Conservation (phyloP, 2,329 filamentous ascomycete genomes). For the Colletotrichum lindemuthianum region DNA sequence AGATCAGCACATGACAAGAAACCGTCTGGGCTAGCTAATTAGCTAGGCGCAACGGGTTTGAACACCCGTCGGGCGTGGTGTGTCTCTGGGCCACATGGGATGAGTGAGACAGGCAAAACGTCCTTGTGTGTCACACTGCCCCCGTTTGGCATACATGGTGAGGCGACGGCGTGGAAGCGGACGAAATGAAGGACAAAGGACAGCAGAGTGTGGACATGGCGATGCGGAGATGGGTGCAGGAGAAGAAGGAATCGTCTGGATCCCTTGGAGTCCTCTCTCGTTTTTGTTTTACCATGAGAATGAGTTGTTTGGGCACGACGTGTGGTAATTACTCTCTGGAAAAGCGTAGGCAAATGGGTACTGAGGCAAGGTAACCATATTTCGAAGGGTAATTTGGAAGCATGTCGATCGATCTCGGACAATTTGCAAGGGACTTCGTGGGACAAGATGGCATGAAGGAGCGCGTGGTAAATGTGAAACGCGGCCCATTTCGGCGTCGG, state of each 20-base stretch:
- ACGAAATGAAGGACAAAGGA: background rate
- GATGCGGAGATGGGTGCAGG: conserved; percentile 21
- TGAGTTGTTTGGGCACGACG: too few relatives aligned
- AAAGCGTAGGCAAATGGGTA: too few relatives aligned
- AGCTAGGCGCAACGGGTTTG: background rate
- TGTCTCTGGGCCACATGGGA: conserved; percentile 16
- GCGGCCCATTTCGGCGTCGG: conserved; percentile 30
- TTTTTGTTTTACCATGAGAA: conserved; percentile 3
- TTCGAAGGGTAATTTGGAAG: conserved; percentile 22
- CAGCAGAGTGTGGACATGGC: conserved; percentile 1
- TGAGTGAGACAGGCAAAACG: conserved; percentile 9
- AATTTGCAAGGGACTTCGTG: conserved; percentile 27
- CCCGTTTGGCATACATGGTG: background rate
- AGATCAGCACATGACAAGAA: background rate
- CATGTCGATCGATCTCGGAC: conserved; percentile 35
- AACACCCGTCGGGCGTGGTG: background rate
- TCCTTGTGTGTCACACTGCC: conserved; percentile 15
- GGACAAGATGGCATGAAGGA: conserved; percentile 32
- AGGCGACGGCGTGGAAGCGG: background rate
- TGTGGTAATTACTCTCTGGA: too few relatives aligned
- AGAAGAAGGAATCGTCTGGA: conserved; percentile 2
- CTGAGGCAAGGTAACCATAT: background rate
- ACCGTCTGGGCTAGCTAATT: background rate
- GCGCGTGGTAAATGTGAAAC: conserved; percentile 33
- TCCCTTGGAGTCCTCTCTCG: conserved; percentile 11